Evolutionary conservation across 176 grass and related monocot genomes (phyloP).

Genomic region (Carex parvula): DNA sequence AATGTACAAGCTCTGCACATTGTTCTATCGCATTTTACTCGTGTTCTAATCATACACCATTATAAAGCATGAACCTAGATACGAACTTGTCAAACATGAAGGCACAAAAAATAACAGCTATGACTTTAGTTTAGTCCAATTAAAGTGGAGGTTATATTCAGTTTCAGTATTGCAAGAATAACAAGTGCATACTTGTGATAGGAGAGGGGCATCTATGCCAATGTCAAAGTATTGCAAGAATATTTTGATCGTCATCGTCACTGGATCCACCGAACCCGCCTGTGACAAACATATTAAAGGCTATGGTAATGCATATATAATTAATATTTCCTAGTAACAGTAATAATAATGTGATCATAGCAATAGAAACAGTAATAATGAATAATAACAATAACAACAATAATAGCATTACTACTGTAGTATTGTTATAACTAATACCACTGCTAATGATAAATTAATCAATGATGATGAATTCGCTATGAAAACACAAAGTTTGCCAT

Average conservation of each 20-base stretch:
- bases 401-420: slow-evolving; percentile 3
- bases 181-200: slow-evolving; percentile 60
- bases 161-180: slow-evolving; percentile 4
- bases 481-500: background rate
- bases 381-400: slow-evolving; percentile 1
- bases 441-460: background rate
- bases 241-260: slow-evolving; percentile 93
- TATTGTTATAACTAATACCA: background rate
- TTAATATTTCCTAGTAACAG: background rate
- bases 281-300: slow-evolving; percentile 38
- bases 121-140: background rate
- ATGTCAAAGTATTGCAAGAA: slow-evolving; percentile 97
- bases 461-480: background rate
- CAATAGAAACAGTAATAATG: background rate
- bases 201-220: slow-evolving; percentile 80
- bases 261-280: slow-evolving; percentile 92
- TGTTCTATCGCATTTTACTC: background rate
- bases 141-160: background rate
- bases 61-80: slow-evolving; percentile 7
- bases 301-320: slow-evolving; percentile 12
- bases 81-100: background rate
- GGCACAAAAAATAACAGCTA: background rate
- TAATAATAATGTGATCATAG: slow-evolving; percentile 10
- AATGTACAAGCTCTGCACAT: background rate
- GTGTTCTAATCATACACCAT: background rate